These are phyloP conservation scores for Leccinum sublutescens DNA, from an alignment of 768 basidiomycete genomes.

Conservation along the genomic window DNA sequence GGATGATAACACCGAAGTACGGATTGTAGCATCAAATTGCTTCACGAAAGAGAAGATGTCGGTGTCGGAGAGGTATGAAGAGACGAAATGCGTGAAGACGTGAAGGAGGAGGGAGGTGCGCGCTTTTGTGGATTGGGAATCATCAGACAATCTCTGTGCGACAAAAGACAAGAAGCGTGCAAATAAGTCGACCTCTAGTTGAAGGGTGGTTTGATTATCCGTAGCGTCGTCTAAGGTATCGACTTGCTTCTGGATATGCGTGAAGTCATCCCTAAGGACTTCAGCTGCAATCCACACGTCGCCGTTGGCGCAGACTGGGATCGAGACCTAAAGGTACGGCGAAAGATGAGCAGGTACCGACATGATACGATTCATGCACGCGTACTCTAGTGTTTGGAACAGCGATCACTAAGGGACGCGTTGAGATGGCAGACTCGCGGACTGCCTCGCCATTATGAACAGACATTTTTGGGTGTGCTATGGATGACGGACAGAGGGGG, in stretches of 20 bases:
- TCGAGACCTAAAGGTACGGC: slow-evolving; percentile 55
- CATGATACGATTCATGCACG: slow-evolving; percentile 9
- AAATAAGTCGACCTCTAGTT: slow-evolving; percentile 74
- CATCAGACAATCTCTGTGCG: slow-evolving; percentile 58
- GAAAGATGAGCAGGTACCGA: slow-evolving; percentile 4
- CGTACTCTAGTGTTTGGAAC: slow-evolving; percentile 36
- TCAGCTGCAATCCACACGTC: slow-evolving; percentile 94
- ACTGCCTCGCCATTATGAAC: slow-evolving; percentile 30
- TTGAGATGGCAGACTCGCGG: slow-evolving; percentile 31
- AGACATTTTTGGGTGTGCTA: slow-evolving; percentile 31
- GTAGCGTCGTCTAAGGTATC: slow-evolving; percentile 54
- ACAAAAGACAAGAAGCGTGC: slow-evolving; percentile 82
- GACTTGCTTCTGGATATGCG: slow-evolving; percentile 57
- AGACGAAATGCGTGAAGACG: slow-evolving; percentile 75
- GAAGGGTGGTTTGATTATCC: slow-evolving; percentile 52
- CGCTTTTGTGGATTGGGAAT: slow-evolving; percentile 49
- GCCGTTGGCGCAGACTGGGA: slow-evolving; percentile 78
- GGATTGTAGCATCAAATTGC: slow-evolving; percentile 68
- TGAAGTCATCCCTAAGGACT: slow-evolving; percentile 86
- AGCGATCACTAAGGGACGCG: slow-evolving; percentile 36
- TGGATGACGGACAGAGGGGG: slow-evolving; percentile 7
- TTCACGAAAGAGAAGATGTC: slow-evolving; percentile 85
- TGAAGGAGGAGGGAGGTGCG: slow-evolving; percentile 69
- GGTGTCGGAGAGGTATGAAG: slow-evolving; percentile 63
- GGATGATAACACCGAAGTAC: slow-evolving; percentile 71